These are phyloP conservation scores for Solanum tarijense DNA, from an alignment of 257 asterid genomes.

Conservation along the genomic window DNA sequence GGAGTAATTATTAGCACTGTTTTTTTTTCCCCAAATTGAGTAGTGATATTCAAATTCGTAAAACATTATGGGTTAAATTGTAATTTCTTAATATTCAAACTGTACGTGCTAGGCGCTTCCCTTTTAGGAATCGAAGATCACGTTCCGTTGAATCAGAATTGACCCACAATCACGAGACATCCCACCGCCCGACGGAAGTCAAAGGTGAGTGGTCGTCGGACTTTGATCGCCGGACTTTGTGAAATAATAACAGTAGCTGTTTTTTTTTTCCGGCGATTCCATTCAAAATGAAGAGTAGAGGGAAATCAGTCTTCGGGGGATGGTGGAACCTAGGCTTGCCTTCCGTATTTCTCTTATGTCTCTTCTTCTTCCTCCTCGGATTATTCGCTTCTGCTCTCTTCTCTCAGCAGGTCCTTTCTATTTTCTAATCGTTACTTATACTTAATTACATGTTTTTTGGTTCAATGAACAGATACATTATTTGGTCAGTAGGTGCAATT, in stretches of 20 bases:
- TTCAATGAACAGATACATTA: neutral
- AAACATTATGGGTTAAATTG: neutral
- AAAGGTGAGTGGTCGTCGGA: neutral
- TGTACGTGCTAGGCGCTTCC: neutral
- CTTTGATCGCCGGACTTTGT: neutral
- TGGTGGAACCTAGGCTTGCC: conserved; percentile 10
- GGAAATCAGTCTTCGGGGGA: neutral
- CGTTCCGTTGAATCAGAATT: neutral
- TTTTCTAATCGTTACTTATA: neutral
- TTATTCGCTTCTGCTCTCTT: conserved; percentile 6
- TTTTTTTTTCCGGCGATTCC: neutral
- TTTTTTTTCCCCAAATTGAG: neutral
- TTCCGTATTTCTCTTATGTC: conserved; percentile 3
- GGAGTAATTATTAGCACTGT: neutral
- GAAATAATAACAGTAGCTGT: neutral
- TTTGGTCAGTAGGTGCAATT: neutral
- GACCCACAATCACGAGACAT: neutral
- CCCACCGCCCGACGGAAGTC: neutral
- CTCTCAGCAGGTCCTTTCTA: conserved; percentile 1
- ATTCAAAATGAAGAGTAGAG: neutral
- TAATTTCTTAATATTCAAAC: neutral
- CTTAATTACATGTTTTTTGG: neutral
- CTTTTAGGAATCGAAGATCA: neutral
- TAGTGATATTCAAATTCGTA: neutral
- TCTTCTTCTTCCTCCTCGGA: conserved; percentile 15